phyloP scores from a whole-genome alignment of 768 basidiomycete genomes.

The Boletus huronensis region DNA sequence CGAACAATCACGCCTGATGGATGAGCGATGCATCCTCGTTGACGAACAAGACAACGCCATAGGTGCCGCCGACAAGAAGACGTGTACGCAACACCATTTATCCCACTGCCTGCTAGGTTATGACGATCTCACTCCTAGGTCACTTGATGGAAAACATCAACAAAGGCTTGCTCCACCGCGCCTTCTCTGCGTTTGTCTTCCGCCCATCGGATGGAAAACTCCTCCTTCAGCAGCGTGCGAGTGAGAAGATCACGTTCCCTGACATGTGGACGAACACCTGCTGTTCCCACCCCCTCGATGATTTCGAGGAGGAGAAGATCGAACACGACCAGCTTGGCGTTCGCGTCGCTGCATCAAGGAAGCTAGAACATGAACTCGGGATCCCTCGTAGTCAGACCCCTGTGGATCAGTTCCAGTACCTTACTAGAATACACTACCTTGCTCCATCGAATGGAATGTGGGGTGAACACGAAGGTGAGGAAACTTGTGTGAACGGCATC shows the following conservation, averaged over 20 bases:
- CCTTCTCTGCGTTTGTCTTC: conserved; percentile 97
- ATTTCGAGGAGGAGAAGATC: conserved; percentile 80
- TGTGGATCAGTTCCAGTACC: conserved; percentile 84
- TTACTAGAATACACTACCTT: conserved; percentile 96
- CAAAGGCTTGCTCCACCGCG: conserved; percentile 91
- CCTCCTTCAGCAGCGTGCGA: conserved; percentile 89
- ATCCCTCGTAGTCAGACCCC: conserved; percentile 78
- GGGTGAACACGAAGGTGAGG: conserved; percentile 96
- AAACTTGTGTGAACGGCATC: background rate
- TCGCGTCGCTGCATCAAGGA: conserved; percentile 85
- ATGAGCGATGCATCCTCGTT: conserved; percentile 90
- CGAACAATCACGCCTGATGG: conserved; percentile 93
- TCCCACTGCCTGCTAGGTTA: background rate
- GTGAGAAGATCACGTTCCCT: conserved; percentile 99
- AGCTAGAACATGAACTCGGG: conserved; percentile 95
- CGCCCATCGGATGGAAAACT: conserved; percentile 90
- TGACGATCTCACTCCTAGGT: conserved; percentile 38
- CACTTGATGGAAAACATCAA: conserved; percentile 97
- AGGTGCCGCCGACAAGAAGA: conserved; percentile 93
- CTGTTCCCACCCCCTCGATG: conserved; percentile 94
- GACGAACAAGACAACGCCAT: conserved; percentile 83
- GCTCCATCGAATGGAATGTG: conserved; percentile 90
- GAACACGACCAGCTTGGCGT: conserved; percentile 81
- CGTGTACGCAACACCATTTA: conserved; percentile 55
- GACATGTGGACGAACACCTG: conserved; percentile 99